Evolutionary conservation across 257 asterid genomes (phyloP).

Genomic region (Thymus quinquecostatus): DNA sequence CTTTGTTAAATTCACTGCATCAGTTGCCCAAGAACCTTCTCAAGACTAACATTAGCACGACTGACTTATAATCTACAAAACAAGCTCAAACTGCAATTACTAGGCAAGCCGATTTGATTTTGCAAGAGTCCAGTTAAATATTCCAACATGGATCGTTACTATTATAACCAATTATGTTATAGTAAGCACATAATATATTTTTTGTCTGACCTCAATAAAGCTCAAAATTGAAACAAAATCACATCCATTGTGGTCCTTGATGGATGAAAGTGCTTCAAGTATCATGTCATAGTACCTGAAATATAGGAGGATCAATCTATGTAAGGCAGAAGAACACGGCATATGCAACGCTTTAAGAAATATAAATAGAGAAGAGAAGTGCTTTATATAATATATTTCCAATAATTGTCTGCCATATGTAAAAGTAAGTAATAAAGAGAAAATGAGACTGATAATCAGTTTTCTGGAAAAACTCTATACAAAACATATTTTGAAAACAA

Average conservation of each 20-base stretch:
- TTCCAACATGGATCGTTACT: neutral
- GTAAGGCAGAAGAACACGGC: constrained; percentile 20
- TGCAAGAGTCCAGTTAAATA: neutral
- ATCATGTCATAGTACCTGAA: constrained; percentile 53
- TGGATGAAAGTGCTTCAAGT: constrained; percentile 57
- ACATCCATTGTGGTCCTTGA: constrained; percentile 52
- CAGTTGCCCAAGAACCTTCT: constrained; percentile 10
- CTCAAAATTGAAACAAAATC: constrained; percentile 47
- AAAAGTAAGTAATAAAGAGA: constrained; percentile 15
- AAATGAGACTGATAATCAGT: neutral
- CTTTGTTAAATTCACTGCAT: neutral
- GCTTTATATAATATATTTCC: neutral
- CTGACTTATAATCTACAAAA: neutral
- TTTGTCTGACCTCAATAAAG: constrained; percentile 59
- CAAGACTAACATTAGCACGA: constrained; percentile 6
- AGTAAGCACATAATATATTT: neutral
- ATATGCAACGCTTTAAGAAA: constrained; percentile 20
- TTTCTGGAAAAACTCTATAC: neutral
- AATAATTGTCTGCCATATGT: neutral
- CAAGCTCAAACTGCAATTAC: neutral
- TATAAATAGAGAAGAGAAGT: neutral
- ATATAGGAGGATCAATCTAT: constrained; percentile 25
- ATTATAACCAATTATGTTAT: constrained; percentile 10
- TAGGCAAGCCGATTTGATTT: neutral
- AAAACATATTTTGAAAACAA: neutral